phyloP scores from a whole-genome alignment of 208 protist species.

The Leishmania lainsoni region DNA sequence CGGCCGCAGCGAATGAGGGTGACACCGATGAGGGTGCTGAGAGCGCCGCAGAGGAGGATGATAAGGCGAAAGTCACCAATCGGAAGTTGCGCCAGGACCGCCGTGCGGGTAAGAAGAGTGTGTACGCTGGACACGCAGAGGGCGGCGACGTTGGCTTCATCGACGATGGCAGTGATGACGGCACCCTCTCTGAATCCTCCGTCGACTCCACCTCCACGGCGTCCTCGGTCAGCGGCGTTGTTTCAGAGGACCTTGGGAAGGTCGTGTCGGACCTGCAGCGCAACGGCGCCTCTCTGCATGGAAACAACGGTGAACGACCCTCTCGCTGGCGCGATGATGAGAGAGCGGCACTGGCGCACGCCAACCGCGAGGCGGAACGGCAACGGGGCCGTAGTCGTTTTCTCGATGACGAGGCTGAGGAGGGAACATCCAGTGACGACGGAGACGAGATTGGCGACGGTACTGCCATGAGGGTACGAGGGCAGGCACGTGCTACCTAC shows the following conservation, averaged over 20 bases:
- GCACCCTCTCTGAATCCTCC: conserved; percentile 13
- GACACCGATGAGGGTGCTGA: neutral
- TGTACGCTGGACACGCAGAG: neutral
- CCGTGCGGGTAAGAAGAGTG: neutral
- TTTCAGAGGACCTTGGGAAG: conserved; percentile 55
- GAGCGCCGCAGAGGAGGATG: conserved; percentile 3
- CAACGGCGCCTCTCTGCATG: conserved; percentile 43
- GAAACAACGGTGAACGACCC: conserved; percentile 48
- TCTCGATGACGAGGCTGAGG: conserved; percentile 85
- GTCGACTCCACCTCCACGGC: conserved; percentile 29
- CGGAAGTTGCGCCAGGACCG: neutral
- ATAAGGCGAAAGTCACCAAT: neutral
- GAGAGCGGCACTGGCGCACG: conserved; percentile 34
- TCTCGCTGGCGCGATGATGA: conserved; percentile 69
- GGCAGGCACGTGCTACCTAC: neutral
- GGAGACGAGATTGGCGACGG: conserved; percentile 14
- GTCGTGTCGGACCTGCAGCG: conserved; percentile 68
- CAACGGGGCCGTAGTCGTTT: conserved; percentile 49
- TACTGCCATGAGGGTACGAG: neutral
- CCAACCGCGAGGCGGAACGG: conserved; percentile 36
- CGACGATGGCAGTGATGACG: conserved; percentile 26
- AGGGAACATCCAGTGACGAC: conserved; percentile 48
- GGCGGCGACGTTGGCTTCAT: conserved; percentile 27
- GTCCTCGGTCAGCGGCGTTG: conserved; percentile 45
- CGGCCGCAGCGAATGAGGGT: neutral